Percentiles rank a stretch among this genome's conserved stretches.
Conservation (phyloP, 352 stramenopile genomes). For the Globisporangium ultimum region DNA sequence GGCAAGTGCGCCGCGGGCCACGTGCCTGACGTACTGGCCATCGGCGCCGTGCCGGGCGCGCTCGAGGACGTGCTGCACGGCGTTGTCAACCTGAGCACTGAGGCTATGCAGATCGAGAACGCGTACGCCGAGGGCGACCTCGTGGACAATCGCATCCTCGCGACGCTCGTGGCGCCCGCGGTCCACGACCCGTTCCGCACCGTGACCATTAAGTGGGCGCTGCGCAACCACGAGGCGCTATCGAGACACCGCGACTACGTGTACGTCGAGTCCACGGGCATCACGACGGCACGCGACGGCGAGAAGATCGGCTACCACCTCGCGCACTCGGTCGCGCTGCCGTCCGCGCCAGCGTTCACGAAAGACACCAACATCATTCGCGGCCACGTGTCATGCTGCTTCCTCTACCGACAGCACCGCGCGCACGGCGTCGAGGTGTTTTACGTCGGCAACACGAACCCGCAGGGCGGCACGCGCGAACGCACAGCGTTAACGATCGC, state of each 20-base stretch:
- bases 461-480: conserved; percentile 43
- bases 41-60: conserved; percentile 5
- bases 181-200: conserved; percentile 48
- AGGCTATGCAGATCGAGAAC: conserved; percentile 25
- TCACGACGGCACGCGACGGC: conserved; percentile 49
- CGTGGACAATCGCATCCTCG: conserved; percentile 30
- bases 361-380: conserved; percentile 65
- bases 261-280: conserved; percentile 61
- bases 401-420: conserved; percentile 13
- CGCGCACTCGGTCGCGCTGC: conserved; percentile 52
- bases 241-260: conserved; percentile 68
- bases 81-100: conserved; percentile 15
- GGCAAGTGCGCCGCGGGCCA: conserved; percentile 7
- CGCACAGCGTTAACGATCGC: conserved; percentile 38
- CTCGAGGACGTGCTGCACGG: conserved; percentile 19
- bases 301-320: conserved; percentile 57
- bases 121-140: conserved; percentile 14
- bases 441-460: conserved; percentile 48
- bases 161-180: conserved; percentile 36
- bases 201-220: conserved; percentile 72
- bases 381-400: conserved; percentile 28
- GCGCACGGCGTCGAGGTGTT: conserved; percentile 30
- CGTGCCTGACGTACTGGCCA: conserved; percentile 13
- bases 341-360: conserved; percentile 35
- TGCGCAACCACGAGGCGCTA: conserved; percentile 59